Percentiles rank a stretch among this genome's conserved stretches.
phyloP scores from a whole-genome alignment of 305 asterid genomes.

The Fraxinus angustifolia region DNA sequence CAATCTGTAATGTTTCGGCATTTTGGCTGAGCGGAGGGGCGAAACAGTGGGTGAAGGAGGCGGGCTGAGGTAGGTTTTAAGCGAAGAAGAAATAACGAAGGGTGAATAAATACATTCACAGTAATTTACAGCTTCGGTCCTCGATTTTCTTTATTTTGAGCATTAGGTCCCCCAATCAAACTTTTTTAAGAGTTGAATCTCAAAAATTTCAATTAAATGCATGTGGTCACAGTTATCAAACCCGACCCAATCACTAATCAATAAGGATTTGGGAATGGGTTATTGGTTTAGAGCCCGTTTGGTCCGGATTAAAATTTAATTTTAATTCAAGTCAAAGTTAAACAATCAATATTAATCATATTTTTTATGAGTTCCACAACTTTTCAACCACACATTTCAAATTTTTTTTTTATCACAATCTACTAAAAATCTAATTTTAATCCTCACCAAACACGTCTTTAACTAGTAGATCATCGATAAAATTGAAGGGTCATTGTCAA shows the following conservation, averaged over 20 bases:
- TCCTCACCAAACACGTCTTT: no score
- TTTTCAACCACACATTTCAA: no score
- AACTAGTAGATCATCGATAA: no score
- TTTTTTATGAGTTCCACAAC: no score
- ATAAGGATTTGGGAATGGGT: no score
- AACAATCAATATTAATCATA: no score
- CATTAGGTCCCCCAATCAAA: not conserved
- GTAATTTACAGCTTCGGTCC: not conserved
- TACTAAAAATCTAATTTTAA: no score
- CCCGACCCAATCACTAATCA: not conserved
- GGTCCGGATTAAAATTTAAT: no score
- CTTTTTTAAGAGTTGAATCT: not conserved
- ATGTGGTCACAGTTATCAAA: not conserved
- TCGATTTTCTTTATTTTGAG: not conserved
- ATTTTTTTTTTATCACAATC: no score
- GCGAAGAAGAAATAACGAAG: not conserved
- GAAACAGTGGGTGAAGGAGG: not conserved
- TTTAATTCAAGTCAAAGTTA: no score
- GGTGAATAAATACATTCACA: not conserved
- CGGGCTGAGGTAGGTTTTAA: not conserved
- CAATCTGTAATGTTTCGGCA: slow-evolving; percentile 95
- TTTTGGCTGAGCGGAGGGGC: not conserved
- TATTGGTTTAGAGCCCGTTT: no score
- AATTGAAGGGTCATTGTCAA: no score
- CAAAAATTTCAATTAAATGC: not conserved